Percentiles rank a stretch among this genome's conserved stretches.
Evolutionary conservation across 2,329 filamentous ascomycete genomes (phyloP).

Genomic region (Claviceps purpurea): DNA sequence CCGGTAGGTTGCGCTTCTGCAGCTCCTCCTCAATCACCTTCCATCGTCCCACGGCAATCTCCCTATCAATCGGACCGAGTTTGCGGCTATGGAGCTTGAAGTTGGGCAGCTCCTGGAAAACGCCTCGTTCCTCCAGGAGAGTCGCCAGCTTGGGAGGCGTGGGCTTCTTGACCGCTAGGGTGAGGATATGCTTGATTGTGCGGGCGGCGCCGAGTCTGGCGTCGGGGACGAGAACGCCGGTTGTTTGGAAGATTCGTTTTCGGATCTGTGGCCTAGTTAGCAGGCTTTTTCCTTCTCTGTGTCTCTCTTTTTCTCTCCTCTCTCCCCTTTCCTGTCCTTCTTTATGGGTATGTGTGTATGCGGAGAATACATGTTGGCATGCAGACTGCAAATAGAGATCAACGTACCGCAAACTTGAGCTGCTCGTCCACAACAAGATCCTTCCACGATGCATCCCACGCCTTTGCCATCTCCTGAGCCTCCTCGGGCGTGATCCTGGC

Average conservation of each 20-base stretch:
- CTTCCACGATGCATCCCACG: slow-evolving; percentile 45
- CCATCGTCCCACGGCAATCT: slow-evolving; percentile 59
- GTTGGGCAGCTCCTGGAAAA: slow-evolving; percentile 47
- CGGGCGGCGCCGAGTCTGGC: slow-evolving; percentile 43
- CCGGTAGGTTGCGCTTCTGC: slow-evolving; percentile 44
- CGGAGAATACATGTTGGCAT: not conserved
- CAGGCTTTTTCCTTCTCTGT: too few species aligned
- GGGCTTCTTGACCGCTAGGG: slow-evolving; percentile 36
- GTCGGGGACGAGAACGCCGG: slow-evolving; percentile 65
- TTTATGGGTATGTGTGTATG: not conserved
- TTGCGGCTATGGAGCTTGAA: slow-evolving; percentile 52
- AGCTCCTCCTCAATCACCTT: slow-evolving; percentile 68
- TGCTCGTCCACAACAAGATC: slow-evolving; percentile 40
- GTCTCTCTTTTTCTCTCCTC: not conserved
- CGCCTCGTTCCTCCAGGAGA: slow-evolving; percentile 32
- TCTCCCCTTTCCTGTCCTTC: not conserved
- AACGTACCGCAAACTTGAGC: slow-evolving; percentile 62
- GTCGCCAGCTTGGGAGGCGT: slow-evolving; percentile 52
- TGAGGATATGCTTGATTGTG: slow-evolving; percentile 41
- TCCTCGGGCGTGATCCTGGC: slow-evolving; percentile 17
- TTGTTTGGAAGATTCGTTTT: slow-evolving; percentile 71
- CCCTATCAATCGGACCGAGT: slow-evolving; percentile 57
- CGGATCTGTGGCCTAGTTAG: slow-evolving; percentile 42
- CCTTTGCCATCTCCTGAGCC: slow-evolving; percentile 27
- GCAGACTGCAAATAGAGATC: not conserved